Base-by-base conservation (phyloP, 2,329 filamentous ascomycete species). In the Pseudodiploospora longispora region DNA sequence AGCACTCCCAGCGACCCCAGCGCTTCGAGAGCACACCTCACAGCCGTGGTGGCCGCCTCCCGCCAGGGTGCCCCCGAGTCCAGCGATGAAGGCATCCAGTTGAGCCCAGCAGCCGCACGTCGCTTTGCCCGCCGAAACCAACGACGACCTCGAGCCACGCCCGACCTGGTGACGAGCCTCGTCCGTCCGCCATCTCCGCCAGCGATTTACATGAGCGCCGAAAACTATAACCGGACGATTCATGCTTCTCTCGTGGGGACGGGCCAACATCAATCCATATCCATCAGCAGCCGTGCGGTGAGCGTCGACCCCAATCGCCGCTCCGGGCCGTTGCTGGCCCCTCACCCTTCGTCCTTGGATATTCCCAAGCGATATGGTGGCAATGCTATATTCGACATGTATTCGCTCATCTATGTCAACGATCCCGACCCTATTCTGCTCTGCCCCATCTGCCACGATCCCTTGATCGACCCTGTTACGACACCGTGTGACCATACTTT, bases 401-500 rank as follows among this genome's bases (percentile, higher is more conserved):
- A 68, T 48, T 60, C 64, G 4, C 60, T 75, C 48, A 63, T 62
- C 8, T 74, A 74, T 52, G 62, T 67, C 44, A 51, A 55, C 36
- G 68, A 65, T 12, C 55, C 63, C 32, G 72, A 76, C 52, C 61
- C 69, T 44, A 74, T 72, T 39, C 59, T 75, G 9, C 63, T 77
- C 44, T 73, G 69, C 41, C 72, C 74, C 4, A 74, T 78, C 48
- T 84, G 80, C 62, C 76, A 76, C 52, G 71, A 77, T 8, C 75
- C 80, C 3, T 70, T 83, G 36, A 65, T 83, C 39, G 68, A 75
- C 10, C 79, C 80, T 1, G 68, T 80, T 39, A 80, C 79, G 36
- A 82, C 79, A 1, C 64, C 66, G 6, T 84, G 80, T 60, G 76
- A 81, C 46, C 80, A 84, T 57, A 80, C 78, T 9, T 84, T 84